A percentile compares a stretch with the other conserved stretches of the same genome.
These are phyloP conservation scores for Marasmius tenuissimus DNA, from an alignment of 1,284 basidiomycete species.

Conservation along the genomic window DNA sequence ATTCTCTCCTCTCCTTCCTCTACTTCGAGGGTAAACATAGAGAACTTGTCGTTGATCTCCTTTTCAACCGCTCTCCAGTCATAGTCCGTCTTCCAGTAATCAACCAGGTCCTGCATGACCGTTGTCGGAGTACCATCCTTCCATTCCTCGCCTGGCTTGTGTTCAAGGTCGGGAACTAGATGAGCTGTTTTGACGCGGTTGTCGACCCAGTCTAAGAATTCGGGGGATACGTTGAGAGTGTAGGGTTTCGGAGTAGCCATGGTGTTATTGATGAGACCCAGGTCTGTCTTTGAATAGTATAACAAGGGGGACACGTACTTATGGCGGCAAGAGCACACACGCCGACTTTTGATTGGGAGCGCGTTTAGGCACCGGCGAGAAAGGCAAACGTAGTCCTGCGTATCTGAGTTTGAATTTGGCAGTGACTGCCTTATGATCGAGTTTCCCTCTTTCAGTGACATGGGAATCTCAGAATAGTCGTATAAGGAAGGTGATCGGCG, in stretches of 20 bases:
- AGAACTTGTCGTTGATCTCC: slow-evolving; percentile 35
- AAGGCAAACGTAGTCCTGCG: too few species aligned
- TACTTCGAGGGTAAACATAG: slow-evolving; percentile 39
- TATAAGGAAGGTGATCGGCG: too few species aligned
- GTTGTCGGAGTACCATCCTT: slow-evolving; percentile 38
- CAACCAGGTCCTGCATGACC: slow-evolving; percentile 33
- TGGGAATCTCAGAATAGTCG: too few species aligned
- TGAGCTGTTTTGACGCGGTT: slow-evolving; percentile 29
- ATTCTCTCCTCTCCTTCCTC: slow-evolving; percentile 35
- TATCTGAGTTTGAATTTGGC: too few species aligned
- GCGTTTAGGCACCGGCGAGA: too few species aligned
- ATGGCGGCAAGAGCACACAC: too few species aligned
- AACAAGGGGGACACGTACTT: too few species aligned
- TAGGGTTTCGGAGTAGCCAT: slow-evolving; percentile 27
- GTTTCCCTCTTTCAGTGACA: too few species aligned
- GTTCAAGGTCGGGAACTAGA: slow-evolving; percentile 35
- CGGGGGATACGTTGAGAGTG: slow-evolving; percentile 30
- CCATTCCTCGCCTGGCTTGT: slow-evolving; percentile 38
- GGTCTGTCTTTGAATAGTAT: too few species aligned
- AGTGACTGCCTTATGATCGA: too few species aligned
- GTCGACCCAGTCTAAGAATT: slow-evolving; percentile 31
- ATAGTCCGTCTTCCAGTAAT: slow-evolving; percentile 37
- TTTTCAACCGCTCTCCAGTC: slow-evolving; percentile 40
- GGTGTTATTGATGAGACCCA: not conserved
- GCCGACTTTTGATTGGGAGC: too few species aligned